phyloP scores from a whole-genome alignment of 2,329 filamentous ascomycete genomes.

The Colletotrichum spinosum region DNA sequence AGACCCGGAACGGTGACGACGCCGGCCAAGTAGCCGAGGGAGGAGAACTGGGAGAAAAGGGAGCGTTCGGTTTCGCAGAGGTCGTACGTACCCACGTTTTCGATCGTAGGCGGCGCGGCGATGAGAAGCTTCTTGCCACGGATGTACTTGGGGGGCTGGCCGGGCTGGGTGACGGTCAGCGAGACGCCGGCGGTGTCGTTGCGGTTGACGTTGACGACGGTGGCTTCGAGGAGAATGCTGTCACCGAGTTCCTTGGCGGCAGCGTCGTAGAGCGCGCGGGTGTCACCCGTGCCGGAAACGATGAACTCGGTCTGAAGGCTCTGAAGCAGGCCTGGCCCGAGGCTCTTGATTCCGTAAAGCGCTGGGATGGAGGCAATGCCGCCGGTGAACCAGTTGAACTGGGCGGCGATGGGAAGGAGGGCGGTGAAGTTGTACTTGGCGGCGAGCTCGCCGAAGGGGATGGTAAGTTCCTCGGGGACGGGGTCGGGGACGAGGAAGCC shows the following conservation, averaged over 20 bases:
- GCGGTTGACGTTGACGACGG: constrained; percentile 40
- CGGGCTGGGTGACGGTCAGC: constrained; percentile 36
- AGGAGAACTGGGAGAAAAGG: constrained; percentile 50
- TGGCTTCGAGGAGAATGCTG: constrained; percentile 44
- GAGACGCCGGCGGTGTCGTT: constrained; percentile 42
- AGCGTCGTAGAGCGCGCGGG: constrained; percentile 43
- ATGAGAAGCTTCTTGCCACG: constrained; percentile 46
- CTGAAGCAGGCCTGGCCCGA: constrained; percentile 40
- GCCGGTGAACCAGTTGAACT: constrained; percentile 51
- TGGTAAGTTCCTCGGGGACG: constrained; percentile 56
- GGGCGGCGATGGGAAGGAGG: constrained; percentile 47
- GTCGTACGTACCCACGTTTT: constrained; percentile 47
- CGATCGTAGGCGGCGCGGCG: constrained; percentile 48
- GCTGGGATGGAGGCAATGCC: constrained; percentile 51
- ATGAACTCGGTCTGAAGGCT: constrained; percentile 40
- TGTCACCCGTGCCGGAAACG: constrained; percentile 38
- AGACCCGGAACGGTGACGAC: constrained; percentile 46
- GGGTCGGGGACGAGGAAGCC: constrained; percentile 54
- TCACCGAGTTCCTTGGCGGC: constrained; percentile 43
- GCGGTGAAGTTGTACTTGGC: constrained; percentile 53
- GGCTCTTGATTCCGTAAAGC: constrained; percentile 53
- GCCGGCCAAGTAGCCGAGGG: constrained; percentile 46
- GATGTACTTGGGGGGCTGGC: constrained; percentile 20
- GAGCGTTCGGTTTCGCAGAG: constrained; percentile 45
- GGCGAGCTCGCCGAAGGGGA: constrained; percentile 55